Percentiles rank a stretch among this genome's conserved stretches.
These are phyloP conservation scores for Picea glauca DNA, from an alignment of 75 land plant genomes.

Conservation along the genomic window DNA sequence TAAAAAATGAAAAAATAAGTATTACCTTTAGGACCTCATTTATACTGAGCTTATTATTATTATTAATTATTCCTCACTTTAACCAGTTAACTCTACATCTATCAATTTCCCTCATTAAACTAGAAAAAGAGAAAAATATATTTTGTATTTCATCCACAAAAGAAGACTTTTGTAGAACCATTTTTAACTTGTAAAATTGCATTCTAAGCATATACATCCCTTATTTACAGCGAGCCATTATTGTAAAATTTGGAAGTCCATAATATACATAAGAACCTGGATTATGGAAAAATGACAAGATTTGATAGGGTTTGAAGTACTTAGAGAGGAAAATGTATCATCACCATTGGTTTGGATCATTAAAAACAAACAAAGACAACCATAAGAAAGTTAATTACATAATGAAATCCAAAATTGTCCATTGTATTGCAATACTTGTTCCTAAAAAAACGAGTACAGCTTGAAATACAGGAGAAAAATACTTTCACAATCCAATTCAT, in stretches of 20 bases:
- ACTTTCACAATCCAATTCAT: too few relatives aligned
- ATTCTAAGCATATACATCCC: not conserved
- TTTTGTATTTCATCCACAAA: not conserved
- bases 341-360: conserved; percentile 42
- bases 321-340: conserved; percentile 75
- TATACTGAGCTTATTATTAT: too few relatives aligned
- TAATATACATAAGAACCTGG: not conserved
- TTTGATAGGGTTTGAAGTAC: conserved; percentile 5
- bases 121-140: not conserved
- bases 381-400: too few relatives aligned
- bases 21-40: too few relatives aligned
- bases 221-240: not conserved
- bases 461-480: too few relatives aligned
- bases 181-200: not conserved
- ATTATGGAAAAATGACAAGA: not conserved
- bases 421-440: too few relatives aligned
- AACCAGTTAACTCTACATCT: not conserved
- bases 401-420: too few relatives aligned
- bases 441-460: too few relatives aligned
- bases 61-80: not conserved
- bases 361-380: not conserved
- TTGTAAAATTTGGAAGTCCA: not conserved
- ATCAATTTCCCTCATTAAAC: too few relatives aligned
- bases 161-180: too few relatives aligned
- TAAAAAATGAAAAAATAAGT: not conserved